Conservation (phyloP, 2,329 filamentous ascomycete genomes). For the Aspergillus japonicus region DNA sequence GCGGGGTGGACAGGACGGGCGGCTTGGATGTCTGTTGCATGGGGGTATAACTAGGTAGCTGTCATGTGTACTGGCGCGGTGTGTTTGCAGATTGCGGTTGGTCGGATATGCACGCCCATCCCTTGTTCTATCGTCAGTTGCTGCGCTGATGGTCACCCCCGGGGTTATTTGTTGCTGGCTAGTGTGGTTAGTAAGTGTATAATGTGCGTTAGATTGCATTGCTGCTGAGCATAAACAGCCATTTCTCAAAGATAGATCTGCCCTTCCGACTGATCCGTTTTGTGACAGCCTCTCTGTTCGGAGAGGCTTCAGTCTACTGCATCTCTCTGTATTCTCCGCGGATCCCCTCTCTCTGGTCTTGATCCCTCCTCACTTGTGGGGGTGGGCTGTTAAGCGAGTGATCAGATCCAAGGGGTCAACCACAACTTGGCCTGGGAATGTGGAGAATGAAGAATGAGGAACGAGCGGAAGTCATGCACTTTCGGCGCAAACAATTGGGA, state of each 20-base stretch:
- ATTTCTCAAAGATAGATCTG: neutral
- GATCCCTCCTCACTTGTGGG: neutral
- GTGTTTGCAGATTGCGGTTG: neutral
- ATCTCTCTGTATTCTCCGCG: neutral
- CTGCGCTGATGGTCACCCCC: neutral
- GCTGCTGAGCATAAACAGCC: neutral
- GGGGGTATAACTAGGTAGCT: neutral
- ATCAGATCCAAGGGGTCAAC: neutral
- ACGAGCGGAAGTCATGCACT: neutral
- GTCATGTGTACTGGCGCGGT: slow-evolving; percentile 2
- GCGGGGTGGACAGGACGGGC: neutral
- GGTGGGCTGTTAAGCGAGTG: neutral
- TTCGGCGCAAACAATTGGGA: neutral
- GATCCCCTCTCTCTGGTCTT: neutral
- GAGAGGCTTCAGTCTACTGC: neutral
- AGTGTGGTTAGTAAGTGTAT: neutral
- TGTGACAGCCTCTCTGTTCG: neutral
- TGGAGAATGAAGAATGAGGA: neutral
- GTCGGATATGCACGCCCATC: neutral
- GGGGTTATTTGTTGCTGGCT: neutral
- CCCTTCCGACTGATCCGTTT: slow-evolving; percentile 6
- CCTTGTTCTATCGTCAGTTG: neutral
- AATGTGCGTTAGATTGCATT: slow-evolving; percentile 1
- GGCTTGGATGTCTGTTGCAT: neutral
- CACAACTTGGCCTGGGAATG: neutral